phyloP scores from a whole-genome alignment of 257 asterid species.

The Fraxinus excelsior region DNA sequence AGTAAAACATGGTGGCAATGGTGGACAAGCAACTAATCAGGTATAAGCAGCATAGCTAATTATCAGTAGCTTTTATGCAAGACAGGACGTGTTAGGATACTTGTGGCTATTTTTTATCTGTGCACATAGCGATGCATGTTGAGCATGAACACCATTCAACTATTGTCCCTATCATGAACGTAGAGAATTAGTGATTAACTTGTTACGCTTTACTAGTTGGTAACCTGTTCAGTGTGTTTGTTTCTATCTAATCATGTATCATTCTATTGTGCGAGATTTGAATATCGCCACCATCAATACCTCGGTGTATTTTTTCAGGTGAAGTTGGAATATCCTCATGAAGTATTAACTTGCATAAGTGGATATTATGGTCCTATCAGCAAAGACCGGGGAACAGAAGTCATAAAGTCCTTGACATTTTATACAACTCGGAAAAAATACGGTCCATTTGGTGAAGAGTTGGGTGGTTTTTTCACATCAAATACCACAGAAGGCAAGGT shows the following conservation, averaged over 20 bases:
- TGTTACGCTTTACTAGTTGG: background rate
- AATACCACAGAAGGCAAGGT: conserved; percentile 79
- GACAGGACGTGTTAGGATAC: background rate
- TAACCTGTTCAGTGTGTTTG: background rate
- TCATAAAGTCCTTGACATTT: conserved; percentile 62
- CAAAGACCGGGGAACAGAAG: conserved; percentile 50
- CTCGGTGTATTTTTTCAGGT: conserved; percentile 39
- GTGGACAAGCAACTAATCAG: conserved; percentile 50
- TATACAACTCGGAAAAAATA: conserved; percentile 54
- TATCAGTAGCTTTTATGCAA: background rate
- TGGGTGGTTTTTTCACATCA: conserved; percentile 65
- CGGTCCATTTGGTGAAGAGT: conserved; percentile 78
- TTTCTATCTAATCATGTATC: background rate
- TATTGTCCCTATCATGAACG: background rate
- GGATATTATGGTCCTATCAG: conserved; percentile 61
- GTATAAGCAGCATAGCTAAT: conserved; percentile 28
- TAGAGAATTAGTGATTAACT: background rate
- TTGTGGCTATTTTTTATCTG: background rate
- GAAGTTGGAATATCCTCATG: conserved; percentile 68
- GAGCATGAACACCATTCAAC: background rate
- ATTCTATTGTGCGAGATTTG: background rate
- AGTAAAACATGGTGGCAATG: conserved; percentile 67
- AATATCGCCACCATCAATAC: background rate
- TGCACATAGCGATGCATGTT: background rate
- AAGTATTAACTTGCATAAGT: conserved; percentile 66